Evolutionary conservation across 495 filamentous ascomycete species (phyloP), one percentile per base, ranked within the genome.

Genomic region (Penicillium cinerascens): DNA sequence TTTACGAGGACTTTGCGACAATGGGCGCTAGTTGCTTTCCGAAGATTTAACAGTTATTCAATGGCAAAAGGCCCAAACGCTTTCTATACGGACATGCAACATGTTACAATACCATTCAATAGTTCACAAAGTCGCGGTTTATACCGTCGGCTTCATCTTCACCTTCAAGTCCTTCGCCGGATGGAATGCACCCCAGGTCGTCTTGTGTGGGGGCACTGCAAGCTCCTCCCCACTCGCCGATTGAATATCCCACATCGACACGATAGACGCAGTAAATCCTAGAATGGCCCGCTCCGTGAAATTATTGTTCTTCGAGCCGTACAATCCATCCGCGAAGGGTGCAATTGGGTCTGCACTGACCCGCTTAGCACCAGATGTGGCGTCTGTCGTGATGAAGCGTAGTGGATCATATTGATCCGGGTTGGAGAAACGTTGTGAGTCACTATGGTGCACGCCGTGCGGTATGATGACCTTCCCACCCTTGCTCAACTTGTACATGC

Each of bases 171-270:
- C 71, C 17, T 54, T 62, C 16, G 63, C 57, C 4, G 73, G 71
- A 51, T 63, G 54, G 53, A 66, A 77, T 45, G 70, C 64, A 0
- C 67, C 72, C 53, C 64, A 69, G 4, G 70, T 68, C 10, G 55
- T 47, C 37, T 55, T 65, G 48, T 73, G 59, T 1, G 55, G 56
- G 0, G 75, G 75, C 10, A 72, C 59, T 9, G 42, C 54, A 27
- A 72, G 61, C 3, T 45, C 54, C n/a, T 52, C 44, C 8, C 50
- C 65, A 43, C 65, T 57, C 2, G 64, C 54, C 6, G 80, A 67
- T 35, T 78, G 67, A 49, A 83, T 66, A 27, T 84, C 75, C 70
- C 81, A 83, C 54, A 75, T 63, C 8, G 72, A 62, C 7, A 83
- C 54, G 18, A 85, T 66, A 4, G 76, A 62, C 21, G 75, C 78